Evolutionary conservation across 345 rosid genomes (phyloP), one percentile per base, ranked within the genome.

Genomic region (Eucalyptus erythrocorys): DNA sequence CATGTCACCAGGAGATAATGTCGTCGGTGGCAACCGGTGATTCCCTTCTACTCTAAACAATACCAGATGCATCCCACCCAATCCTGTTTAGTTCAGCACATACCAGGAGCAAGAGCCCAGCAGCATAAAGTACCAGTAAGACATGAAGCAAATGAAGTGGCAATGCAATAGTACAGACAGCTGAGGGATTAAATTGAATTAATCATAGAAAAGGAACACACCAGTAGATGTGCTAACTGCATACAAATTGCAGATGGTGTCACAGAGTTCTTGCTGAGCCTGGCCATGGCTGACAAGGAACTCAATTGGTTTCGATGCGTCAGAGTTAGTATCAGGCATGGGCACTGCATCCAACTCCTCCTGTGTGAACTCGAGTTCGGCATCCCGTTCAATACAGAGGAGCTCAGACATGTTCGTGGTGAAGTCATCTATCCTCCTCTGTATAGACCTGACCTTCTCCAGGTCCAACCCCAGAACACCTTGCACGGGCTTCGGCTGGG

Each of bases 1-100:
- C 99, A 96, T 97, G 89, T 97, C 99, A 88, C 99, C 99, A 82
- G 99, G 99, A 80, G 99, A 96, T 89, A 96, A 97, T 45, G 95
- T 95, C 10, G 98, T 96, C 26, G 99, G 99, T 5, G 99, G 99
- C 79, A 97, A 91, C 87, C 98, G 93, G 85, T 96, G 99, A 91
- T 95, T 96, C 86, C 95, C 95, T 91, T 97, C 99, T 86, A 92
- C 96, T 92, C 94, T 95, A 92, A 97, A 97, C 94, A 94, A 86
- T 87, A 97, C 97, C 89, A 96, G 94, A 91, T 96, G 95, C 99
- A 97, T 94, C 92, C 99, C 99, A 88, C 99, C 99, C 47, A 97
- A 92, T 66, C 99, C 99, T 97, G 95, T 87, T 76, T 82, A 86
- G 87, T 49, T 50, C 66, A 37, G 61, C 87, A 86, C 47, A 89